These are phyloP conservation scores for Cephalotrichum gorgonifer DNA, from an alignment of 2,329 filamentous ascomycete genomes.

Conservation along the genomic window DNA sequence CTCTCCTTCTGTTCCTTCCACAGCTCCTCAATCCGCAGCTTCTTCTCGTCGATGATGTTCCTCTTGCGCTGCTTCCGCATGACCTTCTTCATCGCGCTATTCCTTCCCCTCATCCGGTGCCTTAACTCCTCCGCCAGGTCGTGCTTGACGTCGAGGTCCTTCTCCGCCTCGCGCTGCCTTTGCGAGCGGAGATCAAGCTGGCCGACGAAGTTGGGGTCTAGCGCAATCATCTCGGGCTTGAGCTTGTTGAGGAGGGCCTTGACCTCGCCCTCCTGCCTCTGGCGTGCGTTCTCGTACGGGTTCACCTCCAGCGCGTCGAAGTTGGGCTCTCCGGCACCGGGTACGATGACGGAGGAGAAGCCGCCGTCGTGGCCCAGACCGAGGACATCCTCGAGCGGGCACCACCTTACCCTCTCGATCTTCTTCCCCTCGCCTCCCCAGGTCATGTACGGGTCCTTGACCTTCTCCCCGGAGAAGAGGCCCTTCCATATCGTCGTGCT, in stretches of 20 bases:
- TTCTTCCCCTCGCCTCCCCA: slow-evolving; percentile 81
- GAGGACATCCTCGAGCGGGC: slow-evolving; percentile 87
- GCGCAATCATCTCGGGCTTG: slow-evolving; percentile 90
- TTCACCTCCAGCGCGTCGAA: slow-evolving; percentile 90
- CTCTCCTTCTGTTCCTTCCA: slow-evolving; percentile 62
- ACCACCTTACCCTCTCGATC: slow-evolving; percentile 79
- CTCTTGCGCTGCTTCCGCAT: slow-evolving; percentile 83
- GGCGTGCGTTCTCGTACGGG: slow-evolving; percentile 87
- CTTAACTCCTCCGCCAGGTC: slow-evolving; percentile 51
- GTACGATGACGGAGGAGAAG: slow-evolving; percentile 82
- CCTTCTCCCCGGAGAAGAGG: slow-evolving; percentile 72
- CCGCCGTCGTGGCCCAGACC: slow-evolving; percentile 76
- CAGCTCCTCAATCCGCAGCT: slow-evolving; percentile 74
- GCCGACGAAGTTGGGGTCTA: slow-evolving; percentile 87
- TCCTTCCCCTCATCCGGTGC: slow-evolving; percentile 81
- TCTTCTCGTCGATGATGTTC: slow-evolving; percentile 95
- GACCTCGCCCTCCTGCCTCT: slow-evolving; percentile 88
- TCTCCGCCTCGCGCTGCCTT: slow-evolving; percentile 65
- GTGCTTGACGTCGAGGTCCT: slow-evolving; percentile 62
- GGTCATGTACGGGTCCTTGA: slow-evolving; percentile 81
- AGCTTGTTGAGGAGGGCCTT: slow-evolving; percentile 87
- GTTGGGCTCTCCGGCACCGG: slow-evolving; percentile 93
- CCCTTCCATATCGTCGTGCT: slow-evolving; percentile 85
- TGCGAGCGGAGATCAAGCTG: slow-evolving; percentile 74
- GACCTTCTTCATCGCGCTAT: slow-evolving; percentile 78